These are phyloP conservation scores for Erucastrum elatum DNA, from an alignment of 345 rosid genomes.

Conservation along the genomic window DNA sequence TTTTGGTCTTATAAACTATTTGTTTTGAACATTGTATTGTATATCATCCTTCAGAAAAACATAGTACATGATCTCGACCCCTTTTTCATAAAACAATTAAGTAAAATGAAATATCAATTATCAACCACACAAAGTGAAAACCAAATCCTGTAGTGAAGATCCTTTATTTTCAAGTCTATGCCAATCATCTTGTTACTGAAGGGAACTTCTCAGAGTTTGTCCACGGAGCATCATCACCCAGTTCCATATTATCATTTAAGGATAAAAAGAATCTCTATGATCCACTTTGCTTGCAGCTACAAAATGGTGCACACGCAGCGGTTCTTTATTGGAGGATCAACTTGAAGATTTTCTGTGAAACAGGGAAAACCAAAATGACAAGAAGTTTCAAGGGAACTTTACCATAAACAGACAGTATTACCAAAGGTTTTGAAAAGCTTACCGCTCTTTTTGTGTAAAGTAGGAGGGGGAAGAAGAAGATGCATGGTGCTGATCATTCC, in stretches of 20 bases:
- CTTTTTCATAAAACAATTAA: conserved; percentile 10
- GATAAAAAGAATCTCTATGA: conserved; percentile 25
- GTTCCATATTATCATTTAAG: conserved; percentile 8
- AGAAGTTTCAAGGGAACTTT: background rate
- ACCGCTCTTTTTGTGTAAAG: conserved; percentile 67
- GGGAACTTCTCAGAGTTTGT: conserved; percentile 29
- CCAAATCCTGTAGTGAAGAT: conserved; percentile 24
- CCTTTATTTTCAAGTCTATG: conserved; percentile 13
- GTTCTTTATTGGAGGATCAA: conserved; percentile 44
- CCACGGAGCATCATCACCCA: conserved; percentile 20
- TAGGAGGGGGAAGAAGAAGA: conserved; percentile 68
- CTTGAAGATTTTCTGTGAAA: conserved; percentile 50
- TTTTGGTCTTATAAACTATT: background rate
- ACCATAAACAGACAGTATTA: too few relatives aligned
- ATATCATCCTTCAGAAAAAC: conserved; percentile 15
- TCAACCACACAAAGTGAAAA: conserved; percentile 24
- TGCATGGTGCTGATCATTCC: conserved; percentile 79
- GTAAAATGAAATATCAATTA: background rate
- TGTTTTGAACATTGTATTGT: background rate
- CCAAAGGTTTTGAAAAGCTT: background rate
- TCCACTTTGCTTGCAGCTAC: conserved; percentile 43
- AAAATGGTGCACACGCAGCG: conserved; percentile 66
- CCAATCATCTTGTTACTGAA: conserved; percentile 24
- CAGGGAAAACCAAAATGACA: conserved; percentile 1
- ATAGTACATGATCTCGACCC: conserved; percentile 6